Percentiles rank a stretch among this genome's conserved stretches.
Conservation (phyloP, 2,329 filamentous ascomycete species). For the Cladophialophora chaetospira region DNA sequence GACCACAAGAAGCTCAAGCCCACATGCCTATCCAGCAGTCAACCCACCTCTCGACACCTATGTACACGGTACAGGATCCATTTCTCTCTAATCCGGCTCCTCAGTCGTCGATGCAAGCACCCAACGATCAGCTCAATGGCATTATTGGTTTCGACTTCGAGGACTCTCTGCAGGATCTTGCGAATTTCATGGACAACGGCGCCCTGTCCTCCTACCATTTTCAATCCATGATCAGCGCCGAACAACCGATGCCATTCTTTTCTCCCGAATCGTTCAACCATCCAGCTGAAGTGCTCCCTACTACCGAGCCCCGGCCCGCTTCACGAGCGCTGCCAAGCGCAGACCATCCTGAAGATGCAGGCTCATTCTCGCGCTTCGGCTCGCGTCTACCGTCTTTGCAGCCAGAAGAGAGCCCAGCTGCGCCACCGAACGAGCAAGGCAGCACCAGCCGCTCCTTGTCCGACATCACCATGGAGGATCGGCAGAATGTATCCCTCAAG, state of each 20-base stretch:
- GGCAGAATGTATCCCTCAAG: constrained; percentile 34
- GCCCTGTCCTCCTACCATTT: constrained; percentile 44
- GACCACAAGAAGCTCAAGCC: constrained; percentile 40
- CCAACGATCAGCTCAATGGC: constrained; percentile 40
- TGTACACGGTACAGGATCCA: constrained; percentile 20
- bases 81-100: constrained; percentile 42
- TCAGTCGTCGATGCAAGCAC: constrained; percentile 39
- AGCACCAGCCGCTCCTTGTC: constrained; percentile 35
- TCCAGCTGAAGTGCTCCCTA: constrained; percentile 31
- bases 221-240: constrained; percentile 42
- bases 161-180: constrained; percentile 42
- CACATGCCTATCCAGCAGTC: constrained; percentile 18
- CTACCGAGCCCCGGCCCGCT: constrained; percentile 16
- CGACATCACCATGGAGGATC: constrained; percentile 40
- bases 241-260: constrained; percentile 47
- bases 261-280: constrained; percentile 43
- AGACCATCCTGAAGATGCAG: constrained; percentile 38
- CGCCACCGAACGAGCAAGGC: constrained; percentile 18
- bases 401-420: constrained; percentile 38
- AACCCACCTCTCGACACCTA: constrained; percentile 14
- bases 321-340: constrained; percentile 10
- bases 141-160: constrained; percentile 33
- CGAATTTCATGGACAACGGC: constrained; percentile 43
- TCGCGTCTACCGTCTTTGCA: constrained; percentile 44
- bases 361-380: constrained; percentile 42